A percentile compares a stretch with the other conserved stretches of the same genome.
Evolutionary conservation across 352 stramenopile genomes (phyloP).

Genomic region (Globisporangium perplexum): DNA sequence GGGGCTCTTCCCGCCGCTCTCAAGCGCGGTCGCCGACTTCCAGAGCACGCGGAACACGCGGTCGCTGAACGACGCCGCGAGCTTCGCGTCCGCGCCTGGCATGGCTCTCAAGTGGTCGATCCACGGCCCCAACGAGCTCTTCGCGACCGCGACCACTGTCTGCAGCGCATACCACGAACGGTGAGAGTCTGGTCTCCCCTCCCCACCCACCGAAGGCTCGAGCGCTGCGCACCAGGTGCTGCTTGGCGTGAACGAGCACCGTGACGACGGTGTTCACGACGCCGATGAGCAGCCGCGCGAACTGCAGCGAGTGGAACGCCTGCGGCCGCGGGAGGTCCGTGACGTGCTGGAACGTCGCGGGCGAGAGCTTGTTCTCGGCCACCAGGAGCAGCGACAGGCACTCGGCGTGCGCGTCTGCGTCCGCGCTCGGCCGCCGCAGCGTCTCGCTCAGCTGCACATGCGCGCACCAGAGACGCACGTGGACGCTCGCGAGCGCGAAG

Average conservation of each 20-base stretch:
- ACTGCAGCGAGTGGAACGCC: conserved; percentile 33
- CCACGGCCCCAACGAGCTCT: conserved; percentile 33
- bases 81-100: conserved; percentile 37
- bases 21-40: conserved; percentile 46
- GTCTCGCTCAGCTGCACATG: conserved; percentile 22
- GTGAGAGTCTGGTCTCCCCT: too few relatives aligned
- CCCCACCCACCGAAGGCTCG: background rate
- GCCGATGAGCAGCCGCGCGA: conserved; percentile 41
- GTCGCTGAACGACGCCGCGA: conserved; percentile 55
- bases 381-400: conserved; percentile 4
- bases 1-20: conserved; percentile 8
- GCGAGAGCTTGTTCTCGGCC: conserved; percentile 7
- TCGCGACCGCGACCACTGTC: conserved; percentile 18
- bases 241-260: conserved; percentile 22
- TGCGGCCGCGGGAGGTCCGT: conserved; percentile 38
- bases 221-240: conserved; percentile 22
- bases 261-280: conserved; percentile 32
- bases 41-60: conserved; percentile 65
- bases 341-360: conserved; percentile 15
- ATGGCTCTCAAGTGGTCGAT: conserved; percentile 41
- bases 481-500: conserved; percentile 38
- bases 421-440: conserved; percentile 1
- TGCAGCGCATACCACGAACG: conserved; percentile 1
- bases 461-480: conserved; percentile 45
- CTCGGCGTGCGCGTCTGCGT: background rate